These are phyloP conservation scores for Phytophthora quininea DNA, from an alignment of 352 stramenopile genomes.

Conservation along the genomic window DNA sequence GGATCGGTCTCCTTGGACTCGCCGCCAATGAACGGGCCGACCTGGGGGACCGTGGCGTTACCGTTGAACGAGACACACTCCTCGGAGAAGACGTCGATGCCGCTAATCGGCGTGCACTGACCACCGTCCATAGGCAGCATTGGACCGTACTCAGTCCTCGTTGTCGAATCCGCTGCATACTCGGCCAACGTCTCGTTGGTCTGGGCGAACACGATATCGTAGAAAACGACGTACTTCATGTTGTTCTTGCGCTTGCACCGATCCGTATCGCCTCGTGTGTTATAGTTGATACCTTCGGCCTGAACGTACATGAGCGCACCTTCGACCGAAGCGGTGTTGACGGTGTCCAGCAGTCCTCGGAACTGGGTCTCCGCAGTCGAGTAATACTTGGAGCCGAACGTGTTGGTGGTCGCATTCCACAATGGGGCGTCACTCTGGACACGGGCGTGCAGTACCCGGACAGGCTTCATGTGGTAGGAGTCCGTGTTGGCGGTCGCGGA, in stretches of 20 bases:
- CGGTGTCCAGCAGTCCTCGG: slow-evolving; percentile 42
- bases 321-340: slow-evolving; percentile 54
- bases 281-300: slow-evolving; percentile 61
- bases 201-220: slow-evolving; percentile 41
- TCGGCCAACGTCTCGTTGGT: slow-evolving; percentile 33
- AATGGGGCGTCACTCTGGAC: slow-evolving; percentile 60
- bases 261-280: slow-evolving; percentile 27
- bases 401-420: slow-evolving; percentile 48
- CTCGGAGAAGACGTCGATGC: slow-evolving; percentile 24
- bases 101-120: slow-evolving; percentile 31
- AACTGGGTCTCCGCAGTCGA: slow-evolving; percentile 38
- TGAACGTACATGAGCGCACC: slow-evolving; percentile 56
- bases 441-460: slow-evolving; percentile 63
- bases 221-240: slow-evolving; percentile 46
- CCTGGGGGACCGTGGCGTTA: slow-evolving; percentile 22
- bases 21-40: slow-evolving; percentile 39
- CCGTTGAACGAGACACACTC: slow-evolving; percentile 41
- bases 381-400: slow-evolving; percentile 51
- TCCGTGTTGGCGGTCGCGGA: slow-evolving; percentile 42
- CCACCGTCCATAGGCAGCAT: slow-evolving; percentile 46
- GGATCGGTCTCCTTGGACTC: slow-evolving; percentile 36
- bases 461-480: slow-evolving; percentile 59
- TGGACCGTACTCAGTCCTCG: slow-evolving; percentile 43
- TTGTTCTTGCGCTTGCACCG: slow-evolving; percentile 42
- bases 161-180: slow-evolving; percentile 37